phyloP scores from a whole-genome alignment of 805 yeast species.

The Komagataella phaffii region DNA sequence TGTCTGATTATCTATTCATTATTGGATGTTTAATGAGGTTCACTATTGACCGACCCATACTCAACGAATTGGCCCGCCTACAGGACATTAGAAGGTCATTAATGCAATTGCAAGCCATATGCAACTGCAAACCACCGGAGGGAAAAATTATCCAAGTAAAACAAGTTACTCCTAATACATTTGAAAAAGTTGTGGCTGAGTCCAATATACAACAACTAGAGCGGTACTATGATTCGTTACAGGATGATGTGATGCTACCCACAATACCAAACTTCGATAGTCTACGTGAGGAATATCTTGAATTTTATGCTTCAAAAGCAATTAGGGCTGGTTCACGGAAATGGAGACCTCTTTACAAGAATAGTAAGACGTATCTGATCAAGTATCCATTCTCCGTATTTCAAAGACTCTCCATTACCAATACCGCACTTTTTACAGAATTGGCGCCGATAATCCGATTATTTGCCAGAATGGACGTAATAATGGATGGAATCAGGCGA shows the following conservation, averaged over 20 bases:
- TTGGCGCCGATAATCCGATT: background rate
- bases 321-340: background rate
- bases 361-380: background rate
- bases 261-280: background rate
- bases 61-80: constrained; percentile 5
- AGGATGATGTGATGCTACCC: background rate
- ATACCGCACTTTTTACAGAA: background rate
- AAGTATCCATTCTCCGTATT: background rate
- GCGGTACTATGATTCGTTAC: background rate
- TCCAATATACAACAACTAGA: background rate
- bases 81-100: constrained; percentile 15
- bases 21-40: constrained; percentile 14
- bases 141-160: background rate
- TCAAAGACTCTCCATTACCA: background rate
- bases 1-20: constrained; percentile 13
- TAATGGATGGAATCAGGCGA: background rate
- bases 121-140: constrained; percentile 3
- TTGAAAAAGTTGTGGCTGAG: background rate
- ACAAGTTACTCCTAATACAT: background rate
- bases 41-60: constrained; percentile 8
- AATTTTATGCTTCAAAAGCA: background rate
- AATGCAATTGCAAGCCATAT: constrained; percentile 15
- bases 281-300: background rate
- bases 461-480: background rate
- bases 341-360: background rate